Percentiles rank a stretch among this genome's conserved stretches.
phyloP scores from a whole-genome alignment of 371 early-diverging fungal species.

The Amoeboaphelidium protococcarum region DNA sequence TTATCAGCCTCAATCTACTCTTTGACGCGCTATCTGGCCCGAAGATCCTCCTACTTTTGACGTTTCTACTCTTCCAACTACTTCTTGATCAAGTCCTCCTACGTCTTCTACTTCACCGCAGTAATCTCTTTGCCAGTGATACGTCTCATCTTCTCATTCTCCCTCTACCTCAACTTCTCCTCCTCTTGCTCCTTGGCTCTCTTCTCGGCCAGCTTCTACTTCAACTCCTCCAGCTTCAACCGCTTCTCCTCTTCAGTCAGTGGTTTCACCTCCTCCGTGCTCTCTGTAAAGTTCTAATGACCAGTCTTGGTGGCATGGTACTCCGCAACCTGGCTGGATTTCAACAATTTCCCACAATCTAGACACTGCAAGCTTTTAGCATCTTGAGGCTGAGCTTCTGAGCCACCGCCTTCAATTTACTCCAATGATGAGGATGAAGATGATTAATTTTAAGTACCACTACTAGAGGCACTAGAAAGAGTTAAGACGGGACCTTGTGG shows the following conservation, averaged over 20 bases:
- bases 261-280: constrained; percentile 49
- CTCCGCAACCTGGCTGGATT: constrained; percentile 32
- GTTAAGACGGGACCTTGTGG: not conserved
- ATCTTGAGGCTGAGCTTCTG: constrained; percentile 15
- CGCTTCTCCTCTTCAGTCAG: constrained; percentile 62
- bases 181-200: constrained; percentile 25
- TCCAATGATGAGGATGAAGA: not conserved
- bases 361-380: constrained; percentile 55
- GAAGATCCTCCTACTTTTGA: constrained; percentile 48
- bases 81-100: constrained; percentile 9
- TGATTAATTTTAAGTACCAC: not conserved
- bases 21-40: constrained; percentile 44
- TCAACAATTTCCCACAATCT: constrained; percentile 55
- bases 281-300: constrained; percentile 65
- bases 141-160: constrained; percentile 43
- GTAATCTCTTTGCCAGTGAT: constrained; percentile 50
- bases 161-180: constrained; percentile 38
- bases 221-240: constrained; percentile 41
- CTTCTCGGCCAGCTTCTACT: constrained; percentile 35
- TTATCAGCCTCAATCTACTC: constrained; percentile 67
- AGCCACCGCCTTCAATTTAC: constrained; percentile 10
- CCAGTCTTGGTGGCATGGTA: constrained; percentile 50
- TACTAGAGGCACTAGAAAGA: no score
- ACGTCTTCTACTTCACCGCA: constrained; percentile 33
- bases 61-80: constrained; percentile 23